These are phyloP conservation scores for Plectosphaerella cucumerina DNA, from an alignment of 2,329 filamentous ascomycete genomes.

Conservation along the genomic window DNA sequence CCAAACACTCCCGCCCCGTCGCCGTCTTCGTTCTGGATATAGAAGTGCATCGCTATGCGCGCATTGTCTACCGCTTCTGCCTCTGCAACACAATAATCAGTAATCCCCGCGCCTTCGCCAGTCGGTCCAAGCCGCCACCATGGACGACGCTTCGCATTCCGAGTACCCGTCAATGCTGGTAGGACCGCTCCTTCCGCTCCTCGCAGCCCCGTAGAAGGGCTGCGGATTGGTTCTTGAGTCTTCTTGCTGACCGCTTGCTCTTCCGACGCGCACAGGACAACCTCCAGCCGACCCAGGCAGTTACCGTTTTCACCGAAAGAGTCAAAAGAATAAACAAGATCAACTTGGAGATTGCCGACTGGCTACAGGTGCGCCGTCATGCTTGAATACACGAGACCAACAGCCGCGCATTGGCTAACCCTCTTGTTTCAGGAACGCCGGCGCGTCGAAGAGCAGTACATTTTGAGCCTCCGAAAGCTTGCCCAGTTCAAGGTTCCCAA, in stretches of 20 bases:
- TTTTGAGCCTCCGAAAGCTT: constrained; percentile 75
- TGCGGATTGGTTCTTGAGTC: not conserved
- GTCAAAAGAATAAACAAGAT: constrained; percentile 81
- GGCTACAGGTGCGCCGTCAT: constrained; percentile 71
- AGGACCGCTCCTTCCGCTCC: constrained; percentile 33
- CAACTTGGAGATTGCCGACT: constrained; percentile 91
- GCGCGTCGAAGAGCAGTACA: constrained; percentile 87
- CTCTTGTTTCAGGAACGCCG: constrained; percentile 70
- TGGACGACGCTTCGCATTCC: constrained; percentile 75
- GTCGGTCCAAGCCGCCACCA: constrained; percentile 28
- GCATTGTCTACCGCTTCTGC: constrained; percentile 9
- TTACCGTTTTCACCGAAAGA: constrained; percentile 77
- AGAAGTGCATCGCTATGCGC: constrained; percentile 15
- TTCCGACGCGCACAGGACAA: constrained; percentile 57
- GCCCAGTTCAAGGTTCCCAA: constrained; percentile 71
- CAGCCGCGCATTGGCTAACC: not conserved
- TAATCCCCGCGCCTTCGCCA: constrained; percentile 11
- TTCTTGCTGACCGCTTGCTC: constrained; percentile 10
- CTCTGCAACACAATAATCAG: constrained; percentile 9
- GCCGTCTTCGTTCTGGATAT: constrained; percentile 6
- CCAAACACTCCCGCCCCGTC: not conserved
- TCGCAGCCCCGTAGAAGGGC: constrained; percentile 8
- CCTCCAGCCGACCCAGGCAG: constrained; percentile 78
- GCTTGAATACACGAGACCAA: constrained; percentile 5
- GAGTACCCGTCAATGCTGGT: constrained; percentile 97